Evolutionary conservation across 2,329 filamentous ascomycete genomes (phyloP), one percentile per base, ranked within the genome.

Genomic region (Colletotrichum tamarilloi): DNA sequence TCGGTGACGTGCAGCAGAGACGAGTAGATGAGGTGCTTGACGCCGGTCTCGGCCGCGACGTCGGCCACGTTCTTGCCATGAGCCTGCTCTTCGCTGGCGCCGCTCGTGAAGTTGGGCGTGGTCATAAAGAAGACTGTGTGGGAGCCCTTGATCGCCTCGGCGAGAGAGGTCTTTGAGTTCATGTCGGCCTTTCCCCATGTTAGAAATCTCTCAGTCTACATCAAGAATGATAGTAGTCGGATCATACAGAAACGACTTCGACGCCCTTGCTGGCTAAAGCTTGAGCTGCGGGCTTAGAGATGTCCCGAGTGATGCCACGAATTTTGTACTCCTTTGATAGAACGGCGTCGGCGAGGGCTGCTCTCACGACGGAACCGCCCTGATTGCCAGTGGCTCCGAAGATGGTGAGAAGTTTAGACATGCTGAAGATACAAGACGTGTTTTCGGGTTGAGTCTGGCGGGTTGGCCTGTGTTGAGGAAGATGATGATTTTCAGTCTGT

Each of bases 331-430:
- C 79, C 35, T 83, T 80, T 49, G 82, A 84, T 19, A 87, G 82
- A n/a, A 76, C 78, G 3, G 86, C 77, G 80, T 89, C 84, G 66
- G 81, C 81, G 73, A 89, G 85, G 74, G 88, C 81, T 64, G 81
- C 79, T 3, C 78, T 74, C 68, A 87, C 81, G 35, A 88, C 85
- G 35, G 85, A 86, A 46, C 84, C 84, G 55, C 87, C 87, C 77
- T 89, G 87, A 73, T 83, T 82, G 68, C 86, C 86, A 3, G 86
- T 87, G 65, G 85, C 85, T 30, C 86, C 86, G 62, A 87, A 87
- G n/a, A 86, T 84, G 14, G 79, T 80, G 16, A 83, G 67, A 56
- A 82, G 72, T 64, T 79, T 83, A 1, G 72, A 75, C 76, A 76
- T 78, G 19, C 46, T 65, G 62, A 12, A 42, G 38, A 42, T 42